Evolutionary conservation across 106 monocot genomes (phyloP).

Genomic region (Alisma plantagoaquatica): DNA sequence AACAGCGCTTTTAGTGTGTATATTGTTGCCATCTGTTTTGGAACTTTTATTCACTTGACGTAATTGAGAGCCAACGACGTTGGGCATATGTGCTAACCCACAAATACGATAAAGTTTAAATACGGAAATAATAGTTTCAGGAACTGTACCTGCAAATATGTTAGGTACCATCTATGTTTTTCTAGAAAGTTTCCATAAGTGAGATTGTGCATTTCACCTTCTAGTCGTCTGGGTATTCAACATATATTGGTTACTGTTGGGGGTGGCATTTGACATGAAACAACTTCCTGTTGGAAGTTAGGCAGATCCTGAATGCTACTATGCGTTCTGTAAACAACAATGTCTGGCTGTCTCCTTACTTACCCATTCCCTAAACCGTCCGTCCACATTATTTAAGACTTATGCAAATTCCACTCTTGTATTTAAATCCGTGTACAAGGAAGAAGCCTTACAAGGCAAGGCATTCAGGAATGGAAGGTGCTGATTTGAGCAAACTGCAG

Average conservation of each 20-base stretch:
- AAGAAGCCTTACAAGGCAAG: not conserved
- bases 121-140: too few relatives aligned
- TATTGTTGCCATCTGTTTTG: too few relatives aligned
- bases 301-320: not conserved
- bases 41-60: too few relatives aligned
- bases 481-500: not conserved
- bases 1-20: too few relatives aligned
- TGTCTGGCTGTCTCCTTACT: slow-evolving; percentile 1
- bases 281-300: slow-evolving; percentile 7
- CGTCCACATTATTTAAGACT: not conserved
- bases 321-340: not conserved
- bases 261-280: slow-evolving; percentile 19
- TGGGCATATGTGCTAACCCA: not conserved
- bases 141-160: too few relatives aligned
- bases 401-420: not conserved
- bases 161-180: too few relatives aligned
- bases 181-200: too few relatives aligned
- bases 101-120: not conserved
- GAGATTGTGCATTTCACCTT: too few relatives aligned
- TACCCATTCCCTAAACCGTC: slow-evolving; percentile 10
- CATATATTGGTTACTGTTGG: slow-evolving; percentile 14
- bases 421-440: slow-evolving; percentile 2
- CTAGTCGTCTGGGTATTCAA: too few relatives aligned
- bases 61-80: too few relatives aligned
- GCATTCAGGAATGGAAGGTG: not conserved